Evolutionary conservation across 2,329 filamentous ascomycete genomes (phyloP), one percentile per base, ranked within the genome.

Genomic region (Cladosporium sp.): DNA sequence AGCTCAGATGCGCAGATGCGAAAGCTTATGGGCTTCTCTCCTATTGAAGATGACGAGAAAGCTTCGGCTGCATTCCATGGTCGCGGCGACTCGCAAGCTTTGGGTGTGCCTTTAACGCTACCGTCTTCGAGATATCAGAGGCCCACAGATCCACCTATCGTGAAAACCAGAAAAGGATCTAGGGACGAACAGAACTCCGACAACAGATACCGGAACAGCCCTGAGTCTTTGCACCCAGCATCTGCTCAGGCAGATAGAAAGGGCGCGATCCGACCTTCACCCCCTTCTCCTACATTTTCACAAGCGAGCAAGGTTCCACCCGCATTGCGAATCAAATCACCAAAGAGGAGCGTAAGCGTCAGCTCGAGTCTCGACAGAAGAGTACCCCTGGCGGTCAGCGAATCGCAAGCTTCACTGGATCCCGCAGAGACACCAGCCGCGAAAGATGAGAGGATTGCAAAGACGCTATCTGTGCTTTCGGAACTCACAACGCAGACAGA

Each of bases 401-500:
- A 55, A 8, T 2, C 38, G 1, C 28, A 36, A 9, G 8, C 28
- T 11, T 2, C 19, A 19, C 19, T 36, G 30, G 14, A 17, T 8
- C 36, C 19, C 5, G 15, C 22, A 5, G 17, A 28, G 17, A n/a
- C 28, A 8, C 14, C 19, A 19, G 8, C 19, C 9, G 12, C 8
- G 19, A 39, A 22, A 14, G 40, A 38, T 1, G 36, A 37, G 6
- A 19, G 34, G 2, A 45, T 28, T 7, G 54, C 42, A 15, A 49
- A 19, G 15, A 28, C 22, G 9, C 12, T 58, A 17, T 37, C 39
- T 36, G 60, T 56, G 22, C 36, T 66, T 14, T 20, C 51, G 5
- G 59, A 62, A 39, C 60, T 70, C 7, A 62, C 62, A 15, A 56
- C 61, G 49, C 65, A 72, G 55, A 66, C 61, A 14, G 67, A 70